phyloP scores from a whole-genome alignment of 306 rosid genomes.

The Dicorynia guianensis region DNA sequence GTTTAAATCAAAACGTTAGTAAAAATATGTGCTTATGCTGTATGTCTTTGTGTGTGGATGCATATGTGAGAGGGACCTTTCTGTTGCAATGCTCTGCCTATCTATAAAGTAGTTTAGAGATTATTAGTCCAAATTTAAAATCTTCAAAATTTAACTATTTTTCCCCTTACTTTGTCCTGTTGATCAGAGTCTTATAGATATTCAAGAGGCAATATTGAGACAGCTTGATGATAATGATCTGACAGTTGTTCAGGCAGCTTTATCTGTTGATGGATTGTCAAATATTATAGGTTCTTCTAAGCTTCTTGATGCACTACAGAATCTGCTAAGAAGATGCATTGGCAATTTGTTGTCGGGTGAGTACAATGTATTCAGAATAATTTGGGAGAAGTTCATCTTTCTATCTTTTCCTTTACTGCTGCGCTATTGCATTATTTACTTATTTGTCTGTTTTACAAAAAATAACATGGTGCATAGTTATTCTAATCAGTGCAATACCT shows the following conservation, averaged over 20 bases:
- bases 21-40: conserved; percentile 6
- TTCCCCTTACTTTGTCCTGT: conserved; percentile 17
- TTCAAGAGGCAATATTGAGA: conserved; percentile 73
- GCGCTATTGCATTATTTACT: not conserved
- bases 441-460: not conserved
- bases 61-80: conserved; percentile 3
- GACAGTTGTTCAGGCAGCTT: conserved; percentile 79
- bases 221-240: conserved; percentile 84
- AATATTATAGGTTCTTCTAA: conserved; percentile 57
- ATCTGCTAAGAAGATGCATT: conserved; percentile 69
- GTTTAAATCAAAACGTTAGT: conserved; percentile 8
- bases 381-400: conserved; percentile 11
- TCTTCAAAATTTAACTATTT: conserved; percentile 25
- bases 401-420: conserved; percentile 9
- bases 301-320: conserved; percentile 65
- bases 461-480: not conserved
- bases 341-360: conserved; percentile 62
- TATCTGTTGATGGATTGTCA: conserved; percentile 65
- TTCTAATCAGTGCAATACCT: not conserved
- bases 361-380: conserved; percentile 39
- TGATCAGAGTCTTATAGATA: conserved; percentile 66
- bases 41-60: conserved; percentile 33
- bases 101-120: not conserved
- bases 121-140: conserved; percentile 18
- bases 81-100: not conserved